Base-by-base conservation (phyloP, 2,329 filamentous ascomycete species). In the Diplodia corticola region DNA sequence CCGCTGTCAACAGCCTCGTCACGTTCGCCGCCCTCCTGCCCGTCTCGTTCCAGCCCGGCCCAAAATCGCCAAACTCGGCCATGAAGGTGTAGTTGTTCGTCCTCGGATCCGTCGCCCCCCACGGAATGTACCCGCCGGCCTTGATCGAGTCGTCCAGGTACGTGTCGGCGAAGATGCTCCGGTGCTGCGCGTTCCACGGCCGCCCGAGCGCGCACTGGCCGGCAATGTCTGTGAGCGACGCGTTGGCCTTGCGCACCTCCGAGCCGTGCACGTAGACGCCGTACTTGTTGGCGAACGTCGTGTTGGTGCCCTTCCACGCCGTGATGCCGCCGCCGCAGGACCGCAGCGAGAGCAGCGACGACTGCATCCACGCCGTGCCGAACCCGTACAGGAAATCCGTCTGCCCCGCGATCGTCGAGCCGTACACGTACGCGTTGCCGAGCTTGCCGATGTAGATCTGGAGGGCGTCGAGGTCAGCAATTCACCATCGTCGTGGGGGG, bases 321-420 rank as follows among this genome's bases (percentile, higher is more conserved):
- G 86, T 89, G 64, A 91, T 86, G 12, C 88, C 88, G 17, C 88
- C 88, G 4, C 87, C 86, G 69, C 88, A 91, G 70, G 77, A 80
- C 10, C 88, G 84, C 13, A 90, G 80, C 0, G 80, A 78, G 1
- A 91, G 75, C 0, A 79, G 77, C 1, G 83, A 86, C 3, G 80
- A 78, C 65, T 86, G 81, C 48, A 89, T 80, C 81, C 84, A 90
- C 3, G 85, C 81, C 0, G 88, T 90, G 28, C 88, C 88, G 71
- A 89, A 89, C 9, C 87, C 88, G 71, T 89, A 90, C 22, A 90
- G 78, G 76, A 90, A 90, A 70, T 91, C 89, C 0, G 87, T 89
- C 72, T 90, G 81, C 0, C 88, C 88, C 0, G 86, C 88, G 5
- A 90, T 81, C 40, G 86, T 82, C 63, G 78, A 83, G 40, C 84